phyloP scores from a whole-genome alignment of 495 filamentous ascomycete species.

The Tuber umbilicatum region DNA sequence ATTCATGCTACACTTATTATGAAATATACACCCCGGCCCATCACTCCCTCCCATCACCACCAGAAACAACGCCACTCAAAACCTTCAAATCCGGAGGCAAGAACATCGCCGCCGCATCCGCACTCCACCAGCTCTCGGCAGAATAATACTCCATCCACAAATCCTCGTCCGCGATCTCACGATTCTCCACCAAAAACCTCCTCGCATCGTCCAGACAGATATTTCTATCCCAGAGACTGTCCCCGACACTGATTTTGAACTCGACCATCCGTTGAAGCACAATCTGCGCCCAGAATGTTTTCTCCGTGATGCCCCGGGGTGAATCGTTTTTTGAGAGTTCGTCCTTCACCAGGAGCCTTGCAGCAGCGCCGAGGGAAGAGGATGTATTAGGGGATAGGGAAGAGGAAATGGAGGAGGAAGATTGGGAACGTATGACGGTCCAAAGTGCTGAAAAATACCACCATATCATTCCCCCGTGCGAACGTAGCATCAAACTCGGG shows the following conservation, averaged over 20 bases:
- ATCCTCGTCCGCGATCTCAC: constrained; percentile 15
- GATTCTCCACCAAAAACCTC: constrained; percentile 19
- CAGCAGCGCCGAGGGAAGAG: constrained; percentile 9
- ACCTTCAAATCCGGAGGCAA: constrained; percentile 29
- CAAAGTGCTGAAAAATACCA: constrained; percentile 17
- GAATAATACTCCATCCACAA: constrained; percentile 27
- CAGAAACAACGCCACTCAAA: neutral
- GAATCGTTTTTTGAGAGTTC: constrained; percentile 6
- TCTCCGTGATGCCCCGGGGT: constrained; percentile 19
- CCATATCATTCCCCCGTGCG: constrained; percentile 19
- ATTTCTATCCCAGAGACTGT: neutral
- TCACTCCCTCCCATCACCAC: neutral
- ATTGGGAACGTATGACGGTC: constrained; percentile 3
- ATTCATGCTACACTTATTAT: neutral
- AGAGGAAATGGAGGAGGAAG: neutral
- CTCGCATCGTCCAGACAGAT: constrained; percentile 9
- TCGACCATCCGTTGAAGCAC: constrained; percentile 13
- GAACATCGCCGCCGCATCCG: constrained; percentile 20
- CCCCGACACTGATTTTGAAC: constrained; percentile 1
- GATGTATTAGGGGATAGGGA: constrained; percentile 6
- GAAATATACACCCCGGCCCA: neutral
- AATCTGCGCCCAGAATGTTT: constrained; percentile 22
- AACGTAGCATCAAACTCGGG: neutral
- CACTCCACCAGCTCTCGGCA: constrained; percentile 24
- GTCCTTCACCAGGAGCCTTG: constrained; percentile 14